A percentile compares a stretch with the other conserved stretches of the same genome.
These are phyloP conservation scores for Paraconiothyrium brasiliense DNA, from an alignment of 2,329 filamentous ascomycete genomes.

Conservation along the genomic window DNA sequence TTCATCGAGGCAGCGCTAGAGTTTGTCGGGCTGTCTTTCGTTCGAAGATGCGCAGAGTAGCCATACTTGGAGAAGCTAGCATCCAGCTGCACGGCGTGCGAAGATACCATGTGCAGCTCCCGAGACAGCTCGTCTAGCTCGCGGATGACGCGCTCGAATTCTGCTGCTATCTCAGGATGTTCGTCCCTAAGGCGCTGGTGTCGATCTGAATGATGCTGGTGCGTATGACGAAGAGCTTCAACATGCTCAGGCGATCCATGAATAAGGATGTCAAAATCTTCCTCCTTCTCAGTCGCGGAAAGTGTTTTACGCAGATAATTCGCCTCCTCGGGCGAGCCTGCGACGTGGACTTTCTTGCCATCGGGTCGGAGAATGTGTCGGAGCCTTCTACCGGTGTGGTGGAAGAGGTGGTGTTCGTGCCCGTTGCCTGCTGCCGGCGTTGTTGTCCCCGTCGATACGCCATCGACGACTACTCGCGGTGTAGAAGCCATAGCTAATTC, in stretches of 20 bases:
- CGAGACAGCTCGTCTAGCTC: conserved; percentile 63
- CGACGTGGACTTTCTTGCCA: conserved; percentile 66
- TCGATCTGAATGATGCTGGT: conserved; percentile 62
- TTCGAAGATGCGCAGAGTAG: conserved; percentile 66
- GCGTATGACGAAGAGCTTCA: conserved; percentile 60
- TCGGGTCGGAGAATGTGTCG: conserved; percentile 65
- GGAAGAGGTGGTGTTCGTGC: conserved; percentile 28
- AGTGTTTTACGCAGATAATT: conserved; percentile 59
- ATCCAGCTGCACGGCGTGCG: conserved; percentile 64
- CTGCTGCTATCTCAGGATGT: conserved; percentile 62
- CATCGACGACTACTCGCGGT: conserved; percentile 12
- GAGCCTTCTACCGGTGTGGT: conserved; percentile 53
- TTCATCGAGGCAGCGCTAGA: conserved; percentile 9
- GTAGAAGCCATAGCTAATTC: conserved; percentile 11
- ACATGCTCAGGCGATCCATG: conserved; percentile 64
- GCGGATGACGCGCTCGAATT: conserved; percentile 65
- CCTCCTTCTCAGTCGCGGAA: conserved; percentile 42
- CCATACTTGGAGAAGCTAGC: conserved; percentile 72
- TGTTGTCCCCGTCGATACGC: conserved; percentile 10
- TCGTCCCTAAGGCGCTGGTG: conserved; percentile 59
- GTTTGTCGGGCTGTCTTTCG: conserved; percentile 32
- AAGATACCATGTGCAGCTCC: conserved; percentile 64
- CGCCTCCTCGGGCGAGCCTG: conserved; percentile 64
- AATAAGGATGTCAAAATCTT: conserved; percentile 66
- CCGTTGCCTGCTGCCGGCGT: conserved; percentile 13